Evolutionary conservation across 345 rosid species (phyloP).

Genomic region (Camelina hispida): DNA sequence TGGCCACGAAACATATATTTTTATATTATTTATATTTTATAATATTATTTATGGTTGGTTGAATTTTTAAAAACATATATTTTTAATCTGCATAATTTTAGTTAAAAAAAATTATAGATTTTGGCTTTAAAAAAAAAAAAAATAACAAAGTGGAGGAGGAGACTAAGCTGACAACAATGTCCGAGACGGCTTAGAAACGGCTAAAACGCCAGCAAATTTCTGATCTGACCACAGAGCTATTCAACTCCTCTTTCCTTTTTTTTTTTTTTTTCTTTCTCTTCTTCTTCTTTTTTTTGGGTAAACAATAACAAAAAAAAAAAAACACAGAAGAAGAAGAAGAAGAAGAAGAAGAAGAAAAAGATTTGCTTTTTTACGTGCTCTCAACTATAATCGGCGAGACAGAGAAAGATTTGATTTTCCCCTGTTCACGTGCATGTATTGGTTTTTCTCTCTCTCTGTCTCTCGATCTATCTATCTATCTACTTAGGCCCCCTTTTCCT

Average conservation of each 20-base stretch:
- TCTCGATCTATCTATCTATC: conserved; percentile 31
- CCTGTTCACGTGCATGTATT: conserved; percentile 3
- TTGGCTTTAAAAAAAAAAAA: not conserved
- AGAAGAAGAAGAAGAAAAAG: not conserved
- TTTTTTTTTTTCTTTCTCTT: too few relatives aligned
- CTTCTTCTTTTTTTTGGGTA: not conserved
- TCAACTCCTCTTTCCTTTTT: not conserved
- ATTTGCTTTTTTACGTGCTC: conserved; percentile 20
- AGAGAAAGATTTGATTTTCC: not conserved
- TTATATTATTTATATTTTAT: too few relatives aligned
- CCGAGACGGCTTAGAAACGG: not conserved
- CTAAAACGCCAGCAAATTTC: not conserved
- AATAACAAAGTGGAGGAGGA: not conserved
- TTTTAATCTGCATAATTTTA: too few relatives aligned
- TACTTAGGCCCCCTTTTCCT: conserved; percentile 30
- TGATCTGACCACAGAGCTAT: not conserved
- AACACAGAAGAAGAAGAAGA: too few relatives aligned
- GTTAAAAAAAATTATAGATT: too few relatives aligned
- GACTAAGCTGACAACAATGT: not conserved
- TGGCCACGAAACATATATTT: too few relatives aligned
- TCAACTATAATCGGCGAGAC: conserved; percentile 22
- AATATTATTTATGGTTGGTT: too few relatives aligned
- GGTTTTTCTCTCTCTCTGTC: not conserved
- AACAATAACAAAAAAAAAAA: too few relatives aligned
- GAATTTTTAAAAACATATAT: too few relatives aligned